Evolutionary conservation across 164 flowering plant species (phyloP).

Genomic region (Warburgia ugandensis): DNA sequence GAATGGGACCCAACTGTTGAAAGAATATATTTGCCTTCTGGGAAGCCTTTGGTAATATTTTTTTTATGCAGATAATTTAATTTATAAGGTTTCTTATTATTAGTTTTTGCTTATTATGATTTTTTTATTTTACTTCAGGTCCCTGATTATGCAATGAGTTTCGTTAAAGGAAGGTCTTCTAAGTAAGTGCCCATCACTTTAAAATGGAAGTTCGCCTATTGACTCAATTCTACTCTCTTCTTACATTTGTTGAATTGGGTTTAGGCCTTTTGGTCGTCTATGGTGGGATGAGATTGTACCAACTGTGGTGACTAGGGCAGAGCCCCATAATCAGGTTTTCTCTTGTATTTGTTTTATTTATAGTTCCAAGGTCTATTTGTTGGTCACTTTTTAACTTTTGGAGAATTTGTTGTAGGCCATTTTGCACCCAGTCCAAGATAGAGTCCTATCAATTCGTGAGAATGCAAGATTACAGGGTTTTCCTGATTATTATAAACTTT

Average conservation of each 20-base stretch:
- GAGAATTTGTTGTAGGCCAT: constrained; percentile 31
- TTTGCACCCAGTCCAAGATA: constrained; percentile 67
- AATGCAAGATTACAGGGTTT: constrained; percentile 85
- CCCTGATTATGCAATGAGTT: constrained; percentile 79
- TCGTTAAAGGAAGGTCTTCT: constrained; percentile 47
- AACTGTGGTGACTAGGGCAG: constrained; percentile 82
- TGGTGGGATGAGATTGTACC: constrained; percentile 93
- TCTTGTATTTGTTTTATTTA: background rate
- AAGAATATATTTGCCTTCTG: constrained; percentile 39
- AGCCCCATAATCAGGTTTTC: constrained; percentile 83
- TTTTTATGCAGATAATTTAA: background rate
- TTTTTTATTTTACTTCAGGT: constrained; percentile 27
- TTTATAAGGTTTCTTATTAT: background rate
- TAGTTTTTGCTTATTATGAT: background rate
- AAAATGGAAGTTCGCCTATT: too few species aligned
- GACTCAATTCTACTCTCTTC: too few species aligned
- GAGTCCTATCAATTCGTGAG: constrained; percentile 77
- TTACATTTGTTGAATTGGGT: too few species aligned
- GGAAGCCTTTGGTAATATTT: constrained; percentile 60
- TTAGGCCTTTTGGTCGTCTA: constrained; percentile 75
- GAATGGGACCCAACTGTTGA: constrained; percentile 44
- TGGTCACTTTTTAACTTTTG: background rate
- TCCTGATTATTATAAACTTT: constrained; percentile 57
- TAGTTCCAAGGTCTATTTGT: background rate
- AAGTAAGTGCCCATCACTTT: too few species aligned